Evolutionary conservation across 768 basidiomycete species (phyloP).

Genomic region (Hygrophoropsis aurantiaca): DNA sequence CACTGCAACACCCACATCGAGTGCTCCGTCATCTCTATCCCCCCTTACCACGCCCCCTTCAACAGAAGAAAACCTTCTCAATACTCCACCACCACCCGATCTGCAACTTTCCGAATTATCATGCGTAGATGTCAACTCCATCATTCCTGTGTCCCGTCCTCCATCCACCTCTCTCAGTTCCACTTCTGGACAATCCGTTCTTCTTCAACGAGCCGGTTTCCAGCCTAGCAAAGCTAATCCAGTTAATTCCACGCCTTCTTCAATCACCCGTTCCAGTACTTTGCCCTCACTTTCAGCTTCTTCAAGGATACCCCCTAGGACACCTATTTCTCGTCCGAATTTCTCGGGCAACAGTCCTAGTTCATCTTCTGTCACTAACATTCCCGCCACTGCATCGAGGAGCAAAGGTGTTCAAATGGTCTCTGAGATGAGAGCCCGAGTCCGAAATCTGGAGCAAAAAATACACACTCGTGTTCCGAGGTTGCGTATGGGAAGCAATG

Average conservation of each 20-base stretch:
- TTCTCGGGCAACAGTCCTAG: slow-evolving; percentile 41
- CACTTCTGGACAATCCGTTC: slow-evolving; percentile 42
- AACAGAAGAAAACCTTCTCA: slow-evolving; percentile 57
- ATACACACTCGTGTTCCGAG: slow-evolving; percentile 86
- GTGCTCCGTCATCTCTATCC: slow-evolving; percentile 32
- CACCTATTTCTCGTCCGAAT: slow-evolving; percentile 39
- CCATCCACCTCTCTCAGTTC: slow-evolving; percentile 30
- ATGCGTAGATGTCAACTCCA: slow-evolving; percentile 41
- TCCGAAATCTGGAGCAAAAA: slow-evolving; percentile 80
- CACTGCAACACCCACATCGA: slow-evolving; percentile 24
- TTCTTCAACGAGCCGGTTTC: slow-evolving; percentile 54
- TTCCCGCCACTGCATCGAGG: slow-evolving; percentile 52
- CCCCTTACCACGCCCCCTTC: slow-evolving; percentile 28
- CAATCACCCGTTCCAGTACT: slow-evolving; percentile 56
- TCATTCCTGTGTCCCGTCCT: slow-evolving; percentile 32
- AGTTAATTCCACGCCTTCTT: slow-evolving; percentile 44
- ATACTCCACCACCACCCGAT: slow-evolving; percentile 58
- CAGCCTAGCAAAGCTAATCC: slow-evolving; percentile 41
- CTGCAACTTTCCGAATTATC: slow-evolving; percentile 59
- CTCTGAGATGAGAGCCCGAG: slow-evolving; percentile 85
- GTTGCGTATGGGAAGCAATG: slow-evolving; percentile 77
- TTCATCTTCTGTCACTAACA: slow-evolving; percentile 28
- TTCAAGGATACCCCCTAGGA: slow-evolving; percentile 44
- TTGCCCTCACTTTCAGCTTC: slow-evolving; percentile 51
- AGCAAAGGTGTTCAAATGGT: slow-evolving; percentile 91